Evolutionary conservation across 2,329 filamentous ascomycete species (phyloP), one percentile per base, ranked within the genome.

Genomic region (Zymoseptoria crescenta): DNA sequence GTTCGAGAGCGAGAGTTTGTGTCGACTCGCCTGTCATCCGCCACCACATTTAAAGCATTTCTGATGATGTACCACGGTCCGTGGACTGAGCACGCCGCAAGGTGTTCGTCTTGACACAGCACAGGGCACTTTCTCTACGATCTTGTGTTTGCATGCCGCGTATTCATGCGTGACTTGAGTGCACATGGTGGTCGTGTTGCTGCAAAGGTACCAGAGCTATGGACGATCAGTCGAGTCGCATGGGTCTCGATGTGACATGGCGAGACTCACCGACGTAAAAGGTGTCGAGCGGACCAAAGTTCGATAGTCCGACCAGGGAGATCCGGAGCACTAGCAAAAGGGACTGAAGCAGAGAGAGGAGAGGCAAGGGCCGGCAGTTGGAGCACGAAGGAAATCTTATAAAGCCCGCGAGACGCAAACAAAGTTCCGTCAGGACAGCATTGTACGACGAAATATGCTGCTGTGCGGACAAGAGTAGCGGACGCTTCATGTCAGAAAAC

Each of bases 111-210:
- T 75, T 55, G 77, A 79, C 10, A 72, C 73, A n/a, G 77, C 77
- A 69, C 78, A 80, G 21, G 73, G 71, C 24, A 77, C 75, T 62
- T 73, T 75, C 59, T 77, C 75, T 53, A 70, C 66, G 48, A 72
- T 70, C 59, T 72, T 70, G 67, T 79, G 77, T 65, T 75, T 76
- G 68, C 78, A 80, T 9, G 53, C 61, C 65, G 72, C 70, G 69
- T 79, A 80, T 56, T 70, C 68, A 71, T 79, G 77, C 64, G 77
- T 72, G 64, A 79, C 73, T 67, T 76, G 72, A 59, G 73, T 77
- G 69, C 78, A 80, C 77, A 79, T 79, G 49, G 51, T 67, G 57
- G 59, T 48, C 52, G 49, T 55, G 51, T 28, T 50, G 54, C 27
- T 50, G 21, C 27, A 21, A 10, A 41, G 55, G 56, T 10, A 21